These are phyloP conservation scores for Lodderomyces theae DNA, from an alignment of 1,139 yeast species.

Conservation along the genomic window DNA sequence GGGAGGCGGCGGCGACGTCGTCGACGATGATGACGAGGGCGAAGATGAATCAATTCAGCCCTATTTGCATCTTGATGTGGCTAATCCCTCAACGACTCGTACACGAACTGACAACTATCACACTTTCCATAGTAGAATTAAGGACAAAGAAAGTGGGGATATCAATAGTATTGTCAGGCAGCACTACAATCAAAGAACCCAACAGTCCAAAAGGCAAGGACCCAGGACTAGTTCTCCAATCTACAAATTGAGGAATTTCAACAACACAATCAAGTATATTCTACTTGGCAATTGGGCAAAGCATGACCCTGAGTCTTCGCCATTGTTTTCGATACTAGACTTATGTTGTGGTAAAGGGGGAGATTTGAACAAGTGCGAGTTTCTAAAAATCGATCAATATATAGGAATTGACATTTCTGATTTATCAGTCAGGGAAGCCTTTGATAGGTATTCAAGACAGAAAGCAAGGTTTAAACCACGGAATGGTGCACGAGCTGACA, in stretches of 20 bases:
- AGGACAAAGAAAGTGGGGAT: constrained; percentile 35
- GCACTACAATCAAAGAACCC: constrained; percentile 85
- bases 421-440: constrained; percentile 82
- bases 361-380: constrained; percentile 85
- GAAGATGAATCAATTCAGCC: constrained; percentile 20
- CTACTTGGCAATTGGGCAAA: constrained; percentile 68
- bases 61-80: constrained; percentile 30
- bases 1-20: constrained; percentile 2
- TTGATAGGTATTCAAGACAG: constrained; percentile 58
- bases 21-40: constrained; percentile 5
- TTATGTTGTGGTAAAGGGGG: constrained; percentile 99
- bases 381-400: constrained; percentile 68
- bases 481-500: constrained; percentile 35
- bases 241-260: constrained; percentile 80
- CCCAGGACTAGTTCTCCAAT: constrained; percentile 76
- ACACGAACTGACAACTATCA: constrained; percentile 22
- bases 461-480: constrained; percentile 34
- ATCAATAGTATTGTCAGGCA: constrained; percentile 64
- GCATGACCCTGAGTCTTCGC: constrained; percentile 37
- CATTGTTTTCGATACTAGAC: constrained; percentile 54
- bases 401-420: constrained; percentile 93
- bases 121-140: constrained; percentile 40
- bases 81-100: constrained; percentile 26
- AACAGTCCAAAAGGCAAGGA: constrained; percentile 59
- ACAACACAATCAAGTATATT: constrained; percentile 87